Conservation (phyloP, 768 basidiomycete genomes). For the Xanthoconium stramineum region DNA sequence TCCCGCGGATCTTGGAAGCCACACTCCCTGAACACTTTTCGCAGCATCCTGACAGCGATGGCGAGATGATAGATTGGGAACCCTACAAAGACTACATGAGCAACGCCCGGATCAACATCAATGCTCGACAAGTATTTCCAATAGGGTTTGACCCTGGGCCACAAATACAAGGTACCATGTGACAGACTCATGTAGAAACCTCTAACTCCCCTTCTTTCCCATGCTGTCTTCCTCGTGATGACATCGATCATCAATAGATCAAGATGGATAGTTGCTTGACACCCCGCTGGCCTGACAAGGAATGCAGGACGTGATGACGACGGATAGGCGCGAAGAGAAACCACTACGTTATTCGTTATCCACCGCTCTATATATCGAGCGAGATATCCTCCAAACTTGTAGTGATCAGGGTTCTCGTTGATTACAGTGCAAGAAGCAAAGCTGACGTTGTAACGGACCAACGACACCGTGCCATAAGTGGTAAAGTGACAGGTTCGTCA, state of each 20-base stretch:
- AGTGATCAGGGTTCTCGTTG: neutral
- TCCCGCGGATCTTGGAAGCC: slow-evolving; percentile 83
- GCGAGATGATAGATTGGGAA: slow-evolving; percentile 46
- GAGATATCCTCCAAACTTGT: slow-evolving; percentile 5
- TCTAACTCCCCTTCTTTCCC: neutral
- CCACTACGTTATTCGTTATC: slow-evolving; percentile 5
- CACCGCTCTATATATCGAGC: slow-evolving; percentile 9
- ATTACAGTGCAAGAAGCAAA: neutral
- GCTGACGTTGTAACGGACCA: slow-evolving; percentile 15
- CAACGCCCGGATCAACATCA: slow-evolving; percentile 81
- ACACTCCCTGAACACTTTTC: slow-evolving; percentile 67
- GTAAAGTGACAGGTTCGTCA: neutral
- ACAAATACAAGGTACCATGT: neutral
- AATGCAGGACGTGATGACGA: slow-evolving; percentile 3
- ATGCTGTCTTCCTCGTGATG: neutral
- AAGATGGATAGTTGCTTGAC: neutral
- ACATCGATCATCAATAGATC: neutral
- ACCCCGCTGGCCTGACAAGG: neutral
- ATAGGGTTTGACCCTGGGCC: slow-evolving; percentile 51
- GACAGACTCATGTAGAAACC: neutral
- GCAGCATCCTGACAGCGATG: slow-evolving; percentile 23
- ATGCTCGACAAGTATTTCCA: slow-evolving; percentile 86
- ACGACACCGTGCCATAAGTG: slow-evolving; percentile 22
- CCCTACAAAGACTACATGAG: slow-evolving; percentile 63
- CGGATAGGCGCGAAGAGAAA: neutral